phyloP scores from a whole-genome alignment of 495 filamentous ascomycete species.

The Penicillium fimorum region DNA sequence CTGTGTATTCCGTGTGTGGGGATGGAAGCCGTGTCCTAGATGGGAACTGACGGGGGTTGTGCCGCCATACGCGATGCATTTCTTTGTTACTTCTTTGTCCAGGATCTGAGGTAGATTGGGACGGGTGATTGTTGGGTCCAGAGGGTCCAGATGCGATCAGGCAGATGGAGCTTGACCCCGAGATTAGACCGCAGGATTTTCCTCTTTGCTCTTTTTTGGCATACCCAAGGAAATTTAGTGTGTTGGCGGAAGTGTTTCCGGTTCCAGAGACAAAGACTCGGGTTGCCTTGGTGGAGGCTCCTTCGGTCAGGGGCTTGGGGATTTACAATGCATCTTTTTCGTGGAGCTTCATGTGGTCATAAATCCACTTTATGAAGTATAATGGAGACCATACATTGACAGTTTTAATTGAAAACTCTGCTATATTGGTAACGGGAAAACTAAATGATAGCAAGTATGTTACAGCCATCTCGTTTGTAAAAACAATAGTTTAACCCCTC shows the following conservation, averaged over 20 bases:
- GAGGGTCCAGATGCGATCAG: background rate
- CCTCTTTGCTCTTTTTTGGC: background rate
- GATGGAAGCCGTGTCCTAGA: background rate
- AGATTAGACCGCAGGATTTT: constrained; percentile 3
- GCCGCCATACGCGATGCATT: constrained; percentile 11
- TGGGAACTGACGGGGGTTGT: constrained; percentile 7
- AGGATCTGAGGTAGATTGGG: constrained; percentile 1
- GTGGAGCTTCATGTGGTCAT: constrained; percentile 6
- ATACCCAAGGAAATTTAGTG: background rate
- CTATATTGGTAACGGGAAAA: background rate
- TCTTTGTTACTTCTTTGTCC: constrained; percentile 17
- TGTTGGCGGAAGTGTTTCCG: constrained; percentile 10
- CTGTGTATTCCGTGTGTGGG: constrained; percentile 1
- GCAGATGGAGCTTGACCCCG: constrained; percentile 5
- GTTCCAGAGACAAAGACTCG: constrained; percentile 15
- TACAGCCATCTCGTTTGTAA: background rate
- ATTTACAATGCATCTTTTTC: constrained; percentile 8
- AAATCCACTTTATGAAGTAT: constrained; percentile 5
- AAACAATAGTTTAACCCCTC: constrained; percentile 15
- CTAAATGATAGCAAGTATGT: too few relatives aligned
- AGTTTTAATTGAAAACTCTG: background rate
- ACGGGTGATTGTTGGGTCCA: constrained; percentile 1
- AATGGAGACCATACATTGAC: background rate
- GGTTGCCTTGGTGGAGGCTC: constrained; percentile 5
- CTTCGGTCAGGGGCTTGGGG: constrained; percentile 8